Evolutionary conservation across 2,329 filamentous ascomycete genomes (phyloP).

Genomic region (Tolypocladium tropicale): DNA sequence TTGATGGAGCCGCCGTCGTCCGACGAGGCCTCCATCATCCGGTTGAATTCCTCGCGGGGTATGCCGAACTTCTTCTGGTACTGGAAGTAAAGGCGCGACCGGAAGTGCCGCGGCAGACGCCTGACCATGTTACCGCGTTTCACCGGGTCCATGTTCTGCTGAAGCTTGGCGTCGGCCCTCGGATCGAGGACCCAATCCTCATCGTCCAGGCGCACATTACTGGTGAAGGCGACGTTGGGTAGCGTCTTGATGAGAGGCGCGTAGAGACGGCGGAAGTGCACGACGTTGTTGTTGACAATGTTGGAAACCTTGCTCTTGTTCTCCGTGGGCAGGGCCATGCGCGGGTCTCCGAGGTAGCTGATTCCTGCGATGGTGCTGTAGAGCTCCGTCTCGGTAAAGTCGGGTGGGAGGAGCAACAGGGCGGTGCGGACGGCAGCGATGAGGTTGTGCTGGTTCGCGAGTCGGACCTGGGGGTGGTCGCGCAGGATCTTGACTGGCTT

Average conservation of each 20-base stretch:
- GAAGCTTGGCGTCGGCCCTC: slow-evolving; percentile 54
- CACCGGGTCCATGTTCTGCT: slow-evolving; percentile 86
- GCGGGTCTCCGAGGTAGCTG: slow-evolving; percentile 91
- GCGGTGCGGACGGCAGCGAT: slow-evolving; percentile 85
- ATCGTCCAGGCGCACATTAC: slow-evolving; percentile 32
- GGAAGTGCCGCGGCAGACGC: slow-evolving; percentile 76
- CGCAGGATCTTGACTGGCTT: slow-evolving; percentile 97
- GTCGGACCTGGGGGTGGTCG: slow-evolving; percentile 82
- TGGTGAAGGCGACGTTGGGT: slow-evolving; percentile 73
- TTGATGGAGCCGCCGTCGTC: slow-evolving; percentile 63
- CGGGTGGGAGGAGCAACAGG: slow-evolving; percentile 70
- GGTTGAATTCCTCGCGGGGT: slow-evolving; percentile 70
- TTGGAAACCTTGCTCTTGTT: slow-evolving; percentile 88
- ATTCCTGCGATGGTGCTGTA: slow-evolving; percentile 88
- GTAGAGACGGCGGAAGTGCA: slow-evolving; percentile 87
- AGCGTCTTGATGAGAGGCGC: slow-evolving; percentile 80
- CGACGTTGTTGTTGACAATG: slow-evolving; percentile 84
- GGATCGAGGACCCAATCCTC: slow-evolving; percentile 29
- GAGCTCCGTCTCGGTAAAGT: slow-evolving; percentile 78
- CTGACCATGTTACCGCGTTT: slow-evolving; percentile 95
- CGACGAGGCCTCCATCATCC: slow-evolving; percentile 68
- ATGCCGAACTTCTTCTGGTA: slow-evolving; percentile 89
- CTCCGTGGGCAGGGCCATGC: slow-evolving; percentile 84
- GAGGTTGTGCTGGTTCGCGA: slow-evolving; percentile 93
- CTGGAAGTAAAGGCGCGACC: slow-evolving; percentile 83